Conservation (phyloP, 108 stramenopile species). For the Craspedostauros australis region DNA sequence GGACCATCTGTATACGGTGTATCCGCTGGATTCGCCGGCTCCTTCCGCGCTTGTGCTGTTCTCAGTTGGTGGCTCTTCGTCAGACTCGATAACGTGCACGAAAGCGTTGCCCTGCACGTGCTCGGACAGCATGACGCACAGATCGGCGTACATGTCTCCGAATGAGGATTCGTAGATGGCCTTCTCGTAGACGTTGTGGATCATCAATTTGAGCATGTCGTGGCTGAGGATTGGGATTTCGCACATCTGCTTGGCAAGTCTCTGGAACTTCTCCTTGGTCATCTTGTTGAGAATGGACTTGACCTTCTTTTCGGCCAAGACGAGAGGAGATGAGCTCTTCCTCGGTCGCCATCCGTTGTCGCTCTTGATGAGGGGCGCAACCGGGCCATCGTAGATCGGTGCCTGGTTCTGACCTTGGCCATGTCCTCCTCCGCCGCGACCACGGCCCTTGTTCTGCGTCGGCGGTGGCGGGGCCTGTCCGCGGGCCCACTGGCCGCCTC, state of each 20-base stretch:
- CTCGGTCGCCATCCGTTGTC: slow-evolving; percentile 70
- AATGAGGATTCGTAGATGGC: slow-evolving; percentile 86
- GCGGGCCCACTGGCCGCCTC: slow-evolving; percentile 35
- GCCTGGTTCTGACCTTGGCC: slow-evolving; percentile 15
- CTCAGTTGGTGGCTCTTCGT: slow-evolving; percentile 72
- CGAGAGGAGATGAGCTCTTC: slow-evolving; percentile 55
- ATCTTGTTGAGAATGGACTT: slow-evolving; percentile 89
- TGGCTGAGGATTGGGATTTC: slow-evolving; percentile 71
- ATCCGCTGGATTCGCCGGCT: slow-evolving; percentile 8
- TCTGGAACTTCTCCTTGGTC: slow-evolving; percentile 87
- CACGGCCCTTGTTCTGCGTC: slow-evolving; percentile 6
- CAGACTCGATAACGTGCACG: slow-evolving; percentile 75
- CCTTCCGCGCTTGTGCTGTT: slow-evolving; percentile 26
- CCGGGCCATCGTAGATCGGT: slow-evolving; percentile 49
- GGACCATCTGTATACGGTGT: slow-evolving; percentile 67
- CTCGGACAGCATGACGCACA: slow-evolving; percentile 68
- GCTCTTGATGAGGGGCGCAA: slow-evolving; percentile 51
- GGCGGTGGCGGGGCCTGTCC: slow-evolving; percentile 29
- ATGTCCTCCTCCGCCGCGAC: slow-evolving; percentile 24
- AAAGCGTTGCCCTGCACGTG: slow-evolving; percentile 45
- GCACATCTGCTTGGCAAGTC: slow-evolving; percentile 63
- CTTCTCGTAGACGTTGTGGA: slow-evolving; percentile 86
- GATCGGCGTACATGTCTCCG: slow-evolving; percentile 88
- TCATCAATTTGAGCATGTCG: slow-evolving; percentile 75
- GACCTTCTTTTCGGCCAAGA: slow-evolving; percentile 72